phyloP scores from a whole-genome alignment of 768 basidiomycete genomes.

The Trametes cubensis region DNA sequence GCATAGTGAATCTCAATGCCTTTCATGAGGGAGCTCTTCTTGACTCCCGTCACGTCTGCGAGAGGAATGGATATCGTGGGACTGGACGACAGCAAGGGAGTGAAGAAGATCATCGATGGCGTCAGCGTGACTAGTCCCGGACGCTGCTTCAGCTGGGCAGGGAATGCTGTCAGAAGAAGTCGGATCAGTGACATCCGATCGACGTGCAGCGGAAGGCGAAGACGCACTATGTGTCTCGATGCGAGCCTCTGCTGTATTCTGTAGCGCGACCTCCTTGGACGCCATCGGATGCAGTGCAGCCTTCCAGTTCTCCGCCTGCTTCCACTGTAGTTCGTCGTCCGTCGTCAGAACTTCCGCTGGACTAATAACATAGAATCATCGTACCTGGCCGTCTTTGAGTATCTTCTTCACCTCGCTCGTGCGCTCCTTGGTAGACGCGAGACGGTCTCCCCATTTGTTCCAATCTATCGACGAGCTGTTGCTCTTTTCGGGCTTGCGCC shows the following conservation, averaged over 20 bases:
- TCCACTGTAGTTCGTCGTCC: slow-evolving; percentile 27
- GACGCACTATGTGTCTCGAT: slow-evolving; percentile 31
- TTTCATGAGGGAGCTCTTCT: slow-evolving; percentile 56
- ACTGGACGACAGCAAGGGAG: slow-evolving; percentile 49
- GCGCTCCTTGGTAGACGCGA: slow-evolving; percentile 49
- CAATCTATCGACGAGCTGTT: slow-evolving; percentile 43
- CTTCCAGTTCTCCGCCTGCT: slow-evolving; percentile 27
- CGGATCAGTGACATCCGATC: background rate
- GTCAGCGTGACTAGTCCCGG: slow-evolving; percentile 67
- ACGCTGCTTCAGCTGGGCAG: slow-evolving; percentile 55
- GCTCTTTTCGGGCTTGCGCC: background rate
- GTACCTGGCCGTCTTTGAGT: slow-evolving; percentile 40
- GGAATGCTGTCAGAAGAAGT: slow-evolving; percentile 48
- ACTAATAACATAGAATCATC: slow-evolving; percentile 12
- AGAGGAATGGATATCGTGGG: slow-evolving; percentile 52
- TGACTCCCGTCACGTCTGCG: slow-evolving; percentile 53
- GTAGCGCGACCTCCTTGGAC: slow-evolving; percentile 18
- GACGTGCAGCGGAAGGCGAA: background rate
- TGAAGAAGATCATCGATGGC: slow-evolving; percentile 51
- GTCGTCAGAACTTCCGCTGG: background rate
- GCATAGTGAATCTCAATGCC: slow-evolving; percentile 54
- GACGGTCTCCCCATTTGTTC: slow-evolving; percentile 58
- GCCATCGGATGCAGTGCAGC: slow-evolving; percentile 14
- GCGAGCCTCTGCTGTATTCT: slow-evolving; percentile 10
- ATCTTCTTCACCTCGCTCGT: slow-evolving; percentile 44